These are phyloP conservation scores for Dujonia santamariae DNA, from an alignment of 1,139 yeast species.

Conservation along the genomic window DNA sequence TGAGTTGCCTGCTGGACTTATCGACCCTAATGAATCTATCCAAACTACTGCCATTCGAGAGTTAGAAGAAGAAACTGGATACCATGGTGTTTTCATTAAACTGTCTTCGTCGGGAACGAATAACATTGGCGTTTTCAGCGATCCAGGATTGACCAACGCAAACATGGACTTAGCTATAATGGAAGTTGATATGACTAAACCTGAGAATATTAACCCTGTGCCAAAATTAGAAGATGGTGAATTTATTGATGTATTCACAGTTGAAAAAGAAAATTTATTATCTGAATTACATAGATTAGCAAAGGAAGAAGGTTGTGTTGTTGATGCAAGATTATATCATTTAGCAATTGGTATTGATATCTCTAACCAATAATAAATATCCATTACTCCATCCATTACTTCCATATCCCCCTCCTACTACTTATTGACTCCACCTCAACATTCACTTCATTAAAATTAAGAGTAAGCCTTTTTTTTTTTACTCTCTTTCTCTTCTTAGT, in stretches of 20 bases:
- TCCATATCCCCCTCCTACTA: background rate
- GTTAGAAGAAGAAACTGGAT: slow-evolving; percentile 89
- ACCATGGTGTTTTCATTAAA: slow-evolving; percentile 56
- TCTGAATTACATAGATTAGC: slow-evolving; percentile 49
- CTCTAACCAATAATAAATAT: background rate
- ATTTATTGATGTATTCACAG: slow-evolving; percentile 76
- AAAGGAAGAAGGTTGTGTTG: slow-evolving; percentile 58
- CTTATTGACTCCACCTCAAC: no score
- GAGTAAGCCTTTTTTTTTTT: no score
- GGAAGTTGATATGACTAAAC: slow-evolving; percentile 65
- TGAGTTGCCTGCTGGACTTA: slow-evolving; percentile 92
- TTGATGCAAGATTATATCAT: slow-evolving; percentile 87
- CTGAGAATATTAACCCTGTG: slow-evolving; percentile 63
- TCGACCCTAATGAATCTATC: slow-evolving; percentile 79
- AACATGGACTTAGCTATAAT: slow-evolving; percentile 79
- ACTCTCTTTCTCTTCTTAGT: background rate
- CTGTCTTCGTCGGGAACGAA: slow-evolving; percentile 39
- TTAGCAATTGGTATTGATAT: slow-evolving; percentile 66
- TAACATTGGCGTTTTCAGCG: slow-evolving; percentile 55
- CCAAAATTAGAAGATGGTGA: slow-evolving; percentile 85
- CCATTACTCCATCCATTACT: background rate
- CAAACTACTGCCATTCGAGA: slow-evolving; percentile 85
- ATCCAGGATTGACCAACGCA: slow-evolving; percentile 94
- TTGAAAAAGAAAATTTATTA: slow-evolving; percentile 62
- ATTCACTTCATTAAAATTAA: no score